phyloP scores from a whole-genome alignment of 2,329 filamentous ascomycete species.

The Cucurbitaria berberidis region DNA sequence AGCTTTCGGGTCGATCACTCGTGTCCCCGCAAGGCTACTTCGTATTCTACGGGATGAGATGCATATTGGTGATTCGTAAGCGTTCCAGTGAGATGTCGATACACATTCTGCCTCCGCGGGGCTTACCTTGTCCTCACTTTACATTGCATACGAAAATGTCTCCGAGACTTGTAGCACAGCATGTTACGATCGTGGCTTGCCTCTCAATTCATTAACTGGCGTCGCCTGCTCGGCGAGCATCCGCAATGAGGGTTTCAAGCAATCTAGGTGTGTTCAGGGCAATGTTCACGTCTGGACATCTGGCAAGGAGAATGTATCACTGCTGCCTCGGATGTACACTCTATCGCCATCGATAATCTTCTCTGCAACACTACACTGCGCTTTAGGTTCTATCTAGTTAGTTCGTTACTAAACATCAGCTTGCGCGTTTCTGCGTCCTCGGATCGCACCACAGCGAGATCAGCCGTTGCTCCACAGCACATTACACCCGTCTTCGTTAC shows the following conservation, averaged over 20 bases:
- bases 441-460: neutral
- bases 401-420: neutral
- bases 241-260: no score
- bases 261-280: neutral
- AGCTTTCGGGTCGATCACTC: neutral
- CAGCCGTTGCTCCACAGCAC: neutral
- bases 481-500: neutral
- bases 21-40: neutral
- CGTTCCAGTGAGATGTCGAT: neutral
- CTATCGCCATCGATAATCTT: neutral
- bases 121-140: neutral
- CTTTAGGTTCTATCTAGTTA: neutral
- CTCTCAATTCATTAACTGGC: neutral
- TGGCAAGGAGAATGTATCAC: no score
- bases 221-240: no score
- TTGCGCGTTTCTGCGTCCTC: neutral
- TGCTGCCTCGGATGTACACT: no score
- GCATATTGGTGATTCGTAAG: neutral
- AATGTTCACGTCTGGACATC: neutral
- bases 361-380: neutral
- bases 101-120: neutral
- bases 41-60: neutral
- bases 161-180: neutral
- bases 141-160: neutral
- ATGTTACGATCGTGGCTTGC: neutral